Conservation (phyloP, 2,329 filamentous ascomycete genomes). For the Fusarium circinatum region DNA sequence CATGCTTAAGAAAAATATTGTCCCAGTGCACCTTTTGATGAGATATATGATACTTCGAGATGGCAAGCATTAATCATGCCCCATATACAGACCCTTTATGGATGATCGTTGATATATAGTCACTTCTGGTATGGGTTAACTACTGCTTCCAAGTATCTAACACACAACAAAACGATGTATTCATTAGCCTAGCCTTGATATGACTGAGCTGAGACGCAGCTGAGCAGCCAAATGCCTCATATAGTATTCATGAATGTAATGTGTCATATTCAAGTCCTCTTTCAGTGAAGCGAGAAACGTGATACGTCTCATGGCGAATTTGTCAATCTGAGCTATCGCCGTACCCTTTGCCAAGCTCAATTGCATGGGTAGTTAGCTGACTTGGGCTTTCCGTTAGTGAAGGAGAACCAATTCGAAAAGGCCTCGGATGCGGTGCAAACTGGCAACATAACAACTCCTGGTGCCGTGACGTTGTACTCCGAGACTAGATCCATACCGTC, state of each 20-base stretch:
- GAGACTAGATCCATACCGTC: neutral
- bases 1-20: neutral
- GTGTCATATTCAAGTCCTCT: too few species aligned
- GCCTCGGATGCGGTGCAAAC: neutral
- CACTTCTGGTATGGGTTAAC: too few species aligned
- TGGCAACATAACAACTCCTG: neutral
- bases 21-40: rapidly evolving
- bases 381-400: neutral
- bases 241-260: rapidly evolving
- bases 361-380: neutral
- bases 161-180: neutral
- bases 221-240: rapidly evolving
- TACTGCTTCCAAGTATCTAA: neutral
- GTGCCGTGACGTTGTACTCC: neutral
- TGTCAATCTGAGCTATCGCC: neutral
- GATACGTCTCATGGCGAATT: rapidly evolving
- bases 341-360: neutral
- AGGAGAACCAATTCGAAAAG: neutral
- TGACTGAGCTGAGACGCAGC: neutral
- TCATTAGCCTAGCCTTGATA: too few species aligned
- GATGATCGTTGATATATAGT: too few species aligned
- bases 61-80: rapidly evolving
- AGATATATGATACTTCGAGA: neutral
- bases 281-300: neutral
- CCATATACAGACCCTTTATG: too few species aligned